Base-by-base conservation (phyloP, 495 filamentous ascomycete genomes). In the Cladorrhinum samala region DNA sequence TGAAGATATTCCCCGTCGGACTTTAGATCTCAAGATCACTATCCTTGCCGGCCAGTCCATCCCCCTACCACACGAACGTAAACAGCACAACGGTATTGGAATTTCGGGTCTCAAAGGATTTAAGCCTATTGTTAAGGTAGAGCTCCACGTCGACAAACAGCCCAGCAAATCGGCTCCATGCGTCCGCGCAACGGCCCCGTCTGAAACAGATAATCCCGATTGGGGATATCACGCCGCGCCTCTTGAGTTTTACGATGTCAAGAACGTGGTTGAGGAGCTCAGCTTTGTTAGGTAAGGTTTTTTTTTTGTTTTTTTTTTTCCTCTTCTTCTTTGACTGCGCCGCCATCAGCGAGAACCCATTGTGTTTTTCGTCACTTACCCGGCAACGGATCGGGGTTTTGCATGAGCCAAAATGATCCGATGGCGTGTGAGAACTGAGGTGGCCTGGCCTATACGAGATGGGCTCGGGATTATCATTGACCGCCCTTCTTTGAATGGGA, bases 71-170 rank as follows among this genome's bases (percentile, higher is more conserved):
- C 46, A 54, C 44, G 53, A 57, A 18, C 51, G 62, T 8, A 56
- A 36, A 18, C 43, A 36, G 45, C 40, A 25, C 14, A 46, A 53
- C 7, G 57, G 60, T 2, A 66, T 68, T 17, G 67, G 64, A 2
- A 44, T 59, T 39, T 39, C 56, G 30, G 63, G 61, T 14, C 57
- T 57, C 17, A 64, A 60, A 43, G 58, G 45, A 18, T 60, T 75
- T 16, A 66, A 64, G 17, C 69, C 73, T n/a, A 9, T 61, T 9
- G 79, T 96, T 33, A 91, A 86, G 64, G 83, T 85, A 52, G 86
- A 91, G 58, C 64, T 97, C 52, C 90, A 96, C 63, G 79, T 90
- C 6, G 87, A 88, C 38, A 73, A 69, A 11, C 27, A 33, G 79
- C 78, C 50, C 19, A 63, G 64, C 59, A 77, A 55, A 59, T 41